phyloP scores from a whole-genome alignment of 2,329 filamentous ascomycete genomes.

The Beauveria bassiana region DNA sequence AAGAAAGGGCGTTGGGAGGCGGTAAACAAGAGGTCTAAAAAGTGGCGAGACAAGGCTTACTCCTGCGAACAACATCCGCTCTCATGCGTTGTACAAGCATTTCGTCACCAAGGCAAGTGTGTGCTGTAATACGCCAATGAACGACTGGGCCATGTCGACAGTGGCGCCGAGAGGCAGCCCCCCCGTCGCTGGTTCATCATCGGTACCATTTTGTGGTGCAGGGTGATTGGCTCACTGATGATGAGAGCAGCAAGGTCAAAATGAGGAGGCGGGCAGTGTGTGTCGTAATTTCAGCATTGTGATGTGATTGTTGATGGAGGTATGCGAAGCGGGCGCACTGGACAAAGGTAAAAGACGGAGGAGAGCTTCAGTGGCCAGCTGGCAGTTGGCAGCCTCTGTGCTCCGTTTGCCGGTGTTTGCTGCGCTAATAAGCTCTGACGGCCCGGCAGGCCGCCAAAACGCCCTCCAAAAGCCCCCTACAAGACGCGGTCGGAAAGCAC shows the following conservation, averaged over 20 bases:
- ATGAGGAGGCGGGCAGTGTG: background rate
- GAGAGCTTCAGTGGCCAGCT: background rate
- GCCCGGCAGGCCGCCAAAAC: no score
- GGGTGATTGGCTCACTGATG: background rate
- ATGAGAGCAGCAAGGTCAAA: background rate
- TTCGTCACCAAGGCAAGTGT: background rate
- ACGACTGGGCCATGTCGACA: background rate
- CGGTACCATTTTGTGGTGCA: background rate
- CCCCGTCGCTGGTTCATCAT: constrained; percentile 1
- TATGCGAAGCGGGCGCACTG: background rate
- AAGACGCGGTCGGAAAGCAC: background rate
- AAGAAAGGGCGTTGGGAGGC: background rate
- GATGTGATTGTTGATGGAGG: background rate
- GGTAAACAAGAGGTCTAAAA: background rate
- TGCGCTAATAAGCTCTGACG: background rate
- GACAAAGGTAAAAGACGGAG: background rate
- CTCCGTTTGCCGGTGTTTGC: background rate
- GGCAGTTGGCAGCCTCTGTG: background rate
- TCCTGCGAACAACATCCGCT: background rate
- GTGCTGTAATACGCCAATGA: background rate
- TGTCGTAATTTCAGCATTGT: constrained; percentile 1
- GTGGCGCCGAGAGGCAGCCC: background rate
- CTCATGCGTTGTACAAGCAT: background rate
- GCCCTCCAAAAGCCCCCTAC: background rate
- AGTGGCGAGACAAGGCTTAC: background rate